Base-by-base conservation (phyloP, 768 basidiomycete genomes). In the Pleurotus tuber-regium region DNA sequence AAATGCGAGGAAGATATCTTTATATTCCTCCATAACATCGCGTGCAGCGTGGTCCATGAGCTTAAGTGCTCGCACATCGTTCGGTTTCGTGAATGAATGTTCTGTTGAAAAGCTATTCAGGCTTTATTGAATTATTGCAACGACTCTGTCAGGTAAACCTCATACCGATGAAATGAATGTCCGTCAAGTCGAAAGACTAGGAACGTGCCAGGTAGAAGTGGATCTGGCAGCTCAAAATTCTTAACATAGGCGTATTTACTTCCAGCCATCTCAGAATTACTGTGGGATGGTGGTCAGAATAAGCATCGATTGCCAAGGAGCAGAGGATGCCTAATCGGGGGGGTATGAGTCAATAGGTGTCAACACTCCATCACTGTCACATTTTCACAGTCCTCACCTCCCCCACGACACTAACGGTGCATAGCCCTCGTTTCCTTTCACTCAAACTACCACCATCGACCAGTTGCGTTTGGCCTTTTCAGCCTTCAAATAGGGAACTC, bases 231-330 rank as follows among this genome's bases (percentile, higher is more conserved):
- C 66, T 99, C 96, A 64, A 89, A 98, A 29, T 78, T 78, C 58
- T 84, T 82, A 10, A 98, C 97, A 68, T 98, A 96, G 35, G 88
- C 87, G 61, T 84, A 99, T 61, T 83, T 87, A n/a, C 91, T 87
- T 59, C 89, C 90, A 11, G 96, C 93, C 96, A 99, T 98, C 28
- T 10, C n/a, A n/a, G n/a, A n/a, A n/a, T n/a, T n/a, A n/a, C n/a
- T n/a, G n/a, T n/a, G n/a, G n/a, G n/a, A n/a, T n/a, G n/a, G n/a
- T n/a, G n/a, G n/a, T 38, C 19, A n/a, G 35, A 38, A n/a, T 38
- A 16, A 19, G 21, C 35, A 38, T 38, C 35, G 35, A 38, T 16
- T 19, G n/a, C 35, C n/a, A n/a, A n/a, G 35, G n/a, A 38, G 35
- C 35, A 46, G 54, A 55, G 43, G 28, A 49, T 26, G 50, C 46